These are phyloP conservation scores for Alternaria incomplexa DNA, from an alignment of 2,329 filamentous ascomycete species.

Conservation along the genomic window DNA sequence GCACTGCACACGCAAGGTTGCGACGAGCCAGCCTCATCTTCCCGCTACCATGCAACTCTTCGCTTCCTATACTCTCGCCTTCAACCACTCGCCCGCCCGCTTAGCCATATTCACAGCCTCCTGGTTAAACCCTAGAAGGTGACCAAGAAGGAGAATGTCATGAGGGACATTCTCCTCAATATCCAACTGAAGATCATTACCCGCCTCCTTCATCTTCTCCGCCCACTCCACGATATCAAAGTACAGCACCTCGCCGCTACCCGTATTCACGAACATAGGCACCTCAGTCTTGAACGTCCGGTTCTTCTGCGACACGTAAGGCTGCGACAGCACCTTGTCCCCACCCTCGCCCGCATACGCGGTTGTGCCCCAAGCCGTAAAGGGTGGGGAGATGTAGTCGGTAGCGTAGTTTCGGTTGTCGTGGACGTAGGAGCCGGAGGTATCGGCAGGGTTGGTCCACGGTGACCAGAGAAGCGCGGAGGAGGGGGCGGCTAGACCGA, in stretches of 20 bases:
- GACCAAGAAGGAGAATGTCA: slow-evolving; percentile 54
- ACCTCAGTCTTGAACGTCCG: slow-evolving; percentile 49
- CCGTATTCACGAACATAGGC: slow-evolving; percentile 52
- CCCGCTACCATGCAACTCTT: no score
- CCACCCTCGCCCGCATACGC: slow-evolving; percentile 40
- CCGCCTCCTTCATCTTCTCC: slow-evolving; percentile 46
- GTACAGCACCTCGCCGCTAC: slow-evolving; percentile 52
- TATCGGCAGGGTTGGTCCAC: slow-evolving; percentile 49
- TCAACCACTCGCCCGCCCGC: slow-evolving; percentile 49
- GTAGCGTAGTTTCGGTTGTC: slow-evolving; percentile 44
- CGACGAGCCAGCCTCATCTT: no score
- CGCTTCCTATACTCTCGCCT: neutral
- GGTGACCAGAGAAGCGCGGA: slow-evolving; percentile 54
- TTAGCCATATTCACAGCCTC: slow-evolving; percentile 43
- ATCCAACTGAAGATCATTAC: slow-evolving; percentile 52
- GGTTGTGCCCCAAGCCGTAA: slow-evolving; percentile 53
- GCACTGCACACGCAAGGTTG: no score
- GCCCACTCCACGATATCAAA: slow-evolving; percentile 49
- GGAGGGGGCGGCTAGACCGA: slow-evolving; percentile 43
- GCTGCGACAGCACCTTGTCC: slow-evolving; percentile 14
- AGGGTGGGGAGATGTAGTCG: slow-evolving; percentile 51
- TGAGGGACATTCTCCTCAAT: slow-evolving; percentile 53
- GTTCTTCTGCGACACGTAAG: slow-evolving; percentile 50
- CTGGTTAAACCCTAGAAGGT: slow-evolving; percentile 52
- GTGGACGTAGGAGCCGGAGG: slow-evolving; percentile 29